Evolutionary conservation across 2,329 filamentous ascomycete genomes (phyloP), one percentile per base, ranked within the genome.

Genomic region (Fusarium nelsonii): DNA sequence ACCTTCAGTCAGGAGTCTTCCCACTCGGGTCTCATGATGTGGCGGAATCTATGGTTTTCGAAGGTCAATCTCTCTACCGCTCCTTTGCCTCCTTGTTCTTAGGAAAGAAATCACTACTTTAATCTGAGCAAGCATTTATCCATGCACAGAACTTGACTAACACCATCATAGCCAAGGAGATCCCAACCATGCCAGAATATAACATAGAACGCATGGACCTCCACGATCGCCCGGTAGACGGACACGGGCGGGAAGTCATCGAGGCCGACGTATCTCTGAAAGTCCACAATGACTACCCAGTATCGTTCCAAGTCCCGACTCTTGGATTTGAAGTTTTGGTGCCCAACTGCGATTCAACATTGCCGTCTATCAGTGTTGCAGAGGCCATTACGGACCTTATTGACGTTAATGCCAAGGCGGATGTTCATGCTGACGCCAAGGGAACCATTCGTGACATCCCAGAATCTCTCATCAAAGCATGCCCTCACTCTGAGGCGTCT

Each of bases 311-410:
- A 23, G 83, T 97, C 20, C 96, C 96, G 14, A 84, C 91, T 37
- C 88, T 98, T 59, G 90, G 88, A 1, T 97, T 98, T 75, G 90
- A 94, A 67, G 88, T 98, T 32, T 83, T 97, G 46, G 90, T 98
- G 8, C 90, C 93, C 43, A 93, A 93, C 65, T 99, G 96, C 79
- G 84, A 87, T 28, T 83, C 87, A 6, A 82, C 87, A 23, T 90
- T 96, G 58, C 87, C 90, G 5, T 89, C 90, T 67, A 96, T 99
- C 73, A 84, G 89, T 68, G 86, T 98, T 57, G 94, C 93, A 4
- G 88, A 92, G 73, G 93, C 92, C 9, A 84, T 84, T 18, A 97
- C 93, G 1, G 84, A 86, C 18, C 80, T 84, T 39, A 82, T 97
- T 34, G 80, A 88, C 36, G 85, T 98, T 14, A 82, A 87, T 53